phyloP scores from a whole-genome alignment of 164 flowering plant genomes.

The Euptelea pleiosperma region DNA sequence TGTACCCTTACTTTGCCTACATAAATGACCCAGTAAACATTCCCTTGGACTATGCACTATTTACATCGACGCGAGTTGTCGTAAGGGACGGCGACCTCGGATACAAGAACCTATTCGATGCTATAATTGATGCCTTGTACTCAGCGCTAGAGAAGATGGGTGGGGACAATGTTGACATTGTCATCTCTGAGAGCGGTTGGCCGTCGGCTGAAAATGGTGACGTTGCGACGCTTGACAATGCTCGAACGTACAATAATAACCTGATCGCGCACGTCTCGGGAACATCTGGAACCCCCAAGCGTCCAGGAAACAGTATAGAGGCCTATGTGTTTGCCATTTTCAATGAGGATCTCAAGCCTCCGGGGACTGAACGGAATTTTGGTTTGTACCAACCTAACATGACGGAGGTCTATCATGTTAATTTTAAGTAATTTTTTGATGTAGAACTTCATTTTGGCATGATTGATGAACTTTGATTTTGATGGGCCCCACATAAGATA shows the following conservation, averaged over 20 bases:
- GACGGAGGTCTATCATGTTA: slow-evolving; percentile 22
- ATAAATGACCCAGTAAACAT: not conserved
- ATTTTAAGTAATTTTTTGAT: too few species aligned
- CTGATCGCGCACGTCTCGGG: not conserved
- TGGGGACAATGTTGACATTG: not conserved
- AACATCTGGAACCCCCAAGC: slow-evolving; percentile 7
- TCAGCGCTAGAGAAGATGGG: slow-evolving; percentile 12
- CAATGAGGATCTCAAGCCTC: slow-evolving; percentile 13
- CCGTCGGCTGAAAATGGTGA: slow-evolving; percentile 14
- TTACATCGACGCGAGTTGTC: not conserved
- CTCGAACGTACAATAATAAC: slow-evolving; percentile 1
- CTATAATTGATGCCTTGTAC: slow-evolving; percentile 5
- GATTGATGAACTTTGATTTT: too few species aligned
- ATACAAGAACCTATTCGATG: slow-evolving; percentile 15
- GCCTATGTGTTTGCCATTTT: slow-evolving; percentile 13
- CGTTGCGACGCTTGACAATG: slow-evolving; percentile 5
- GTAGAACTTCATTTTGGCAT: too few species aligned
- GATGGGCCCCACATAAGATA: too few species aligned
- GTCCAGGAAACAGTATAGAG: slow-evolving; percentile 7
- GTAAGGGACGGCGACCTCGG: not conserved
- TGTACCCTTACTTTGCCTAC: slow-evolving; percentile 16
- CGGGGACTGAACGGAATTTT: slow-evolving; percentile 6
- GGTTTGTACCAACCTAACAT: slow-evolving; percentile 9
- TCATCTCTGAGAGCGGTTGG: slow-evolving; percentile 14
- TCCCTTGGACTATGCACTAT: not conserved